Percentiles rank a stretch among this genome's conserved stretches.
phyloP scores from a whole-genome alignment of 805 yeast genomes.

The Starmerella davenportii region DNA sequence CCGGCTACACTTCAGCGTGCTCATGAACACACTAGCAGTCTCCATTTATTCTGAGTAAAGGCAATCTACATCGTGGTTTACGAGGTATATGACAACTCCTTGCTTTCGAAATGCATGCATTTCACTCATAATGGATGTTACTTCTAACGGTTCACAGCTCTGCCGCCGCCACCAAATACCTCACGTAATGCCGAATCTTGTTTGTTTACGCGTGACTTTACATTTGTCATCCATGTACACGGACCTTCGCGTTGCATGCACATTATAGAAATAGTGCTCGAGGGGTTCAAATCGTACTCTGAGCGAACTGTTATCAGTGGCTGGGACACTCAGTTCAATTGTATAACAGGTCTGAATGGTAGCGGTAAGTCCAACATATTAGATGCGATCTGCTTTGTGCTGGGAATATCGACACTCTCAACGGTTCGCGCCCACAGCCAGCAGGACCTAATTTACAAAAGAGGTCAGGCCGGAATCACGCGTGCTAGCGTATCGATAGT shows the following conservation, averaged over 20 bases:
- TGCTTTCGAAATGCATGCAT: too few species aligned
- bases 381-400: conserved; percentile 95
- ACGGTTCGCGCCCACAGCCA: conserved; percentile 84
- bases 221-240: too few species aligned
- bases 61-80: too few species aligned
- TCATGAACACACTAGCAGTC: too few species aligned
- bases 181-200: too few species aligned
- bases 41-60: too few species aligned
- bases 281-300: conserved; percentile 95
- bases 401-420: conserved; percentile 88
- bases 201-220: too few species aligned
- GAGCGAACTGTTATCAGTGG: conserved; percentile 85
- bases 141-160: too few species aligned
- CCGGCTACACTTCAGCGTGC: too few species aligned
- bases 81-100: too few species aligned
- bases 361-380: conserved; percentile 92
- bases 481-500: conserved; percentile 93
- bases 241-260: conserved; percentile 34
- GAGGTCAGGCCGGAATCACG: conserved; percentile 97
- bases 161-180: too few species aligned
- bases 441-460: conserved; percentile 85
- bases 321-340: conserved; percentile 95
- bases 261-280: conserved; percentile 90
- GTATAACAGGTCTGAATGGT: conserved; percentile 94
- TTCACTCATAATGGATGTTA: too few species aligned